phyloP scores from a whole-genome alignment of 495 filamentous ascomycete genomes.

The Melanomma pulvis-pyrius region DNA sequence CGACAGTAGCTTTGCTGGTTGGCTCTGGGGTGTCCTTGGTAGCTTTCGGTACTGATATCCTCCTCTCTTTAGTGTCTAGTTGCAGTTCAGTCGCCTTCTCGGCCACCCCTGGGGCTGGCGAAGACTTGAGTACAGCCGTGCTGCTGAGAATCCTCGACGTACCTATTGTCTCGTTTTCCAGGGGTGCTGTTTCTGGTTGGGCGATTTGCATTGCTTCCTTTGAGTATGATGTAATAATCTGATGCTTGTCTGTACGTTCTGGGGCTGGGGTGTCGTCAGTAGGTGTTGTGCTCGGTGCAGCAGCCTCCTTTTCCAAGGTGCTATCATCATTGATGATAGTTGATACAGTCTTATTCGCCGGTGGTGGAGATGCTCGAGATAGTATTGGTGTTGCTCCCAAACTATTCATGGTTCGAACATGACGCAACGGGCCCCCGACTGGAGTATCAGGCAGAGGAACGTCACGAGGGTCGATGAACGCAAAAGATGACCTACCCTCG shows the following conservation, averaged over 20 bases:
- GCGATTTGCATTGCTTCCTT: background rate
- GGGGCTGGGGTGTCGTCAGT: background rate
- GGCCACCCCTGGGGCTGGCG: background rate
- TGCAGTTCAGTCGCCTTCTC: background rate
- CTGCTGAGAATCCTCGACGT: background rate
- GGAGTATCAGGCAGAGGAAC: conserved; percentile 22
- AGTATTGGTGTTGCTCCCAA: conserved; percentile 13
- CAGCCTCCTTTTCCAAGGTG: background rate
- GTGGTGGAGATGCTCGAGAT: background rate
- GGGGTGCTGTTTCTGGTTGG: background rate
- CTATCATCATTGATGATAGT: background rate
- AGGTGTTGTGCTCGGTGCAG: background rate
- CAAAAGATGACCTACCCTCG: background rate
- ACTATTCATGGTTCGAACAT: conserved; percentile 16
- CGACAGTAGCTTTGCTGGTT: background rate
- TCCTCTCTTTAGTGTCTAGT: background rate
- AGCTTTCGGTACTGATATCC: background rate
- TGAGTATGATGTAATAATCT: background rate
- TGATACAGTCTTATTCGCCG: background rate
- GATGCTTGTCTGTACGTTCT: background rate
- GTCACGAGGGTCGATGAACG: conserved; percentile 9
- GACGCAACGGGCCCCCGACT: background rate
- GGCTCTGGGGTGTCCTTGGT: background rate
- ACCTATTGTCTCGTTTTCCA: background rate
- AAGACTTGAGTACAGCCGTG: background rate